Base-by-base conservation (phyloP, 768 basidiomycete genomes). In the Suillus americanus region DNA sequence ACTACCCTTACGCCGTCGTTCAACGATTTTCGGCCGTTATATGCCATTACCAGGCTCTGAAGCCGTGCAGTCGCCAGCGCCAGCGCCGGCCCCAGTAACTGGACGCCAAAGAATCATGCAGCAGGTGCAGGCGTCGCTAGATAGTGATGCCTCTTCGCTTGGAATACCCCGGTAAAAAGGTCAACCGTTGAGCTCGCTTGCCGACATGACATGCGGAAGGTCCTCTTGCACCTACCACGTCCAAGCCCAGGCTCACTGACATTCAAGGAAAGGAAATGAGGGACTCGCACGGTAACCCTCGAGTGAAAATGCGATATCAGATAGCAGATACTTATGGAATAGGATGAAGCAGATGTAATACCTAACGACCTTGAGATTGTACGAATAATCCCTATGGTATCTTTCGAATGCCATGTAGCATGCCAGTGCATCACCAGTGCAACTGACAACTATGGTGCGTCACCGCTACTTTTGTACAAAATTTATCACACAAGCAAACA, bases 371-470 rank as follows among this genome's bases (percentile, higher is more conserved):
- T 28, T 48, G n/a, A 46, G 9, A 46, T 46, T 50, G 48, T 50
- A 48, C 46, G 28, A 16, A 51, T 14, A 28, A 28, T 14, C 48
- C 8, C 25, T 28, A 51, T 28, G 25, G 18, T 28, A 51, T 48
- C 46, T 48, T 25, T 48, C 5, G 46, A 14, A 23, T 48, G 0
- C 95, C 30, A 30, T 30, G 30, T 30, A 30, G 30, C 2, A 30
- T 30, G 30, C 2, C 30, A 3, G 30, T 30, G 90, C 91, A 71
- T 92, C 87, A 8, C 91, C 91, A 3, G 95, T 92, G 69, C 97
- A 98, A 45, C 97, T 96, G 30, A 23, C 96, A 37, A 33, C 33
- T 33, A 5, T 5, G 33, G 2, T 5, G 5, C 35, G 9, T 35
- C 9, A 35, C 35, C 9, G 1, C 35, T 35, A 35, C 35, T 35